phyloP scores from a whole-genome alignment of 768 basidiomycete genomes.

The Pholiota conissans region DNA sequence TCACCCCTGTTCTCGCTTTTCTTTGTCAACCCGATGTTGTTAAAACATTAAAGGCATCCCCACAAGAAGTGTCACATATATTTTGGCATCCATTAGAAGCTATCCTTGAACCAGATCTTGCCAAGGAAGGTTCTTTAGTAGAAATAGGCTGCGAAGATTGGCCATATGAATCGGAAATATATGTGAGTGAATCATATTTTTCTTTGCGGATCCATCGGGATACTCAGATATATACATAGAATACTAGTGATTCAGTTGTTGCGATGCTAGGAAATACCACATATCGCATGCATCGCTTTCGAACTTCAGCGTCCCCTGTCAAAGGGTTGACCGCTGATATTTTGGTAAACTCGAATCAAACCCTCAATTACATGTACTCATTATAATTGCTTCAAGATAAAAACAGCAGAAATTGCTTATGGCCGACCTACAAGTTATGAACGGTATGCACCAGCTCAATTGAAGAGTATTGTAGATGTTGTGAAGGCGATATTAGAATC shows the following conservation, averaged over 20 bases:
- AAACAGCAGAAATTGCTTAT: constrained; percentile 69
- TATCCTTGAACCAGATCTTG: constrained; percentile 59
- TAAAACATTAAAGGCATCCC: constrained; percentile 48
- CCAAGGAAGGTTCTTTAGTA: constrained; percentile 45
- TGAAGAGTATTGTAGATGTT: constrained; percentile 21
- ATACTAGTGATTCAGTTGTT: constrained; percentile 50
- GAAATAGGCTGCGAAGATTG: constrained; percentile 68
- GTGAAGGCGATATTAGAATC: constrained; percentile 8
- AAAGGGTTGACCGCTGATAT: constrained; percentile 87
- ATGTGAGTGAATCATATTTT: constrained; percentile 50
- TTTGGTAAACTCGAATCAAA: too few species aligned
- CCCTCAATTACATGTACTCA: too few species aligned
- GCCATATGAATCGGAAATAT: constrained; percentile 71
- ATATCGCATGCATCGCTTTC: constrained; percentile 86
- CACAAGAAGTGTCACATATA: constrained; percentile 74
- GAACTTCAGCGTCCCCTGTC: constrained; percentile 74
- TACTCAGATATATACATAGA: constrained; percentile 36
- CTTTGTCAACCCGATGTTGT: constrained; percentile 58
- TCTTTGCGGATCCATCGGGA: not conserved
- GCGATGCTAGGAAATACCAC: constrained; percentile 46
- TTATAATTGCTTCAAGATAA: too few species aligned
- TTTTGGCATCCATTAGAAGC: constrained; percentile 81
- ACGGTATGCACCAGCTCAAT: constrained; percentile 58
- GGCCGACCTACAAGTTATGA: constrained; percentile 48
- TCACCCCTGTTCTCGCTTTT: constrained; percentile 78